Evolutionary conservation across 768 basidiomycete species (phyloP).

Genomic region (Tulasnella sp.): DNA sequence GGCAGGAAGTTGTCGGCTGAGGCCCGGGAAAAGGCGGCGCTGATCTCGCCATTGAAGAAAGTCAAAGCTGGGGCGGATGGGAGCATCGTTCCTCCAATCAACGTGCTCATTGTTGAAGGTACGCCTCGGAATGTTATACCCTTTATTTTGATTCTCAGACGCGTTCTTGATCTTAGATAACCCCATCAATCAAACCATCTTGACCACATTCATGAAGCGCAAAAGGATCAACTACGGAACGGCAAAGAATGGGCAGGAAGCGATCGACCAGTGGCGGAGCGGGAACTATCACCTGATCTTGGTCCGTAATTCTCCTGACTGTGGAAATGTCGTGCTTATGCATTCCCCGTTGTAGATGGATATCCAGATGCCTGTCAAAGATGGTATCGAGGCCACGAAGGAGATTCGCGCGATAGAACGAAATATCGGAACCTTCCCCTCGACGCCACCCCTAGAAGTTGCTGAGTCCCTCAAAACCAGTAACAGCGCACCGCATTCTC

Average conservation of each 20-base stretch:
- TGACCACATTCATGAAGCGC: constrained; percentile 93
- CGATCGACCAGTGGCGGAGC: constrained; percentile 86
- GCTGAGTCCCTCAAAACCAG: constrained; percentile 36
- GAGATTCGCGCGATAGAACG: constrained; percentile 82
- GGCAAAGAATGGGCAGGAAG: constrained; percentile 90
- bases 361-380: constrained; percentile 99
- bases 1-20: constrained; percentile 9
- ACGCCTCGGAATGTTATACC: constrained; percentile 28
- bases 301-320: constrained; percentile 37
- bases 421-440: constrained; percentile 52
- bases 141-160: not conserved
- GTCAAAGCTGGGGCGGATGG: constrained; percentile 42
- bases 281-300: constrained; percentile 92
- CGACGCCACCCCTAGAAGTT: constrained; percentile 50
- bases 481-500: constrained; percentile 29
- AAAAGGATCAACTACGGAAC: constrained; percentile 92
- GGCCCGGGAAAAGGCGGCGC: not conserved
- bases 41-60: constrained; percentile 32
- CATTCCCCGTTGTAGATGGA: constrained; percentile 64
- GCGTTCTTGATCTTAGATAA: constrained; percentile 50
- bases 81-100: constrained; percentile 88
- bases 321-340: not conserved
- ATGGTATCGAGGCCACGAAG: constrained; percentile 93
- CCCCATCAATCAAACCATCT: constrained; percentile 93
- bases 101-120: constrained; percentile 97